phyloP scores from a whole-genome alignment of 1,284 basidiomycete species.

The Microbotryum intermedium region DNA sequence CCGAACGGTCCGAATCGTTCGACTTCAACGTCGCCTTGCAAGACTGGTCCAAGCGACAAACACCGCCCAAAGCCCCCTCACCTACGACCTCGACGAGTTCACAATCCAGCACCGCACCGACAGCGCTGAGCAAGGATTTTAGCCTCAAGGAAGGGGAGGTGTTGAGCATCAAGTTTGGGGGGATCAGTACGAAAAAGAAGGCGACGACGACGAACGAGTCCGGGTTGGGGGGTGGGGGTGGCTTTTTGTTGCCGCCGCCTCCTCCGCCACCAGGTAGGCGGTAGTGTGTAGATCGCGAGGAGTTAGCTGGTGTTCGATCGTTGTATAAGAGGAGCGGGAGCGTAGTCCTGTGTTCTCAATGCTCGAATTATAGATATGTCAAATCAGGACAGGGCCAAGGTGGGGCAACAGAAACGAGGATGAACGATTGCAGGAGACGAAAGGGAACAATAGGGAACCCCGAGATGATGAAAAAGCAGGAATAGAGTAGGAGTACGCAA shows the following conservation, averaged over 20 bases:
- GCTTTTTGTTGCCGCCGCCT: conserved; percentile 28
- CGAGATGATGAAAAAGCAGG: no score
- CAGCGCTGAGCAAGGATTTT: conserved; percentile 71
- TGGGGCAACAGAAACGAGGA: no score
- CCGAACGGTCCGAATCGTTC: conserved; percentile 82
- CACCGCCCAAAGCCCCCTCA: conserved; percentile 36
- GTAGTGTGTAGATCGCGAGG: no score
- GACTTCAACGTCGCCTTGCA: conserved; percentile 95
- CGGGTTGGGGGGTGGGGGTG: conserved; percentile 6
- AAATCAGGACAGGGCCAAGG: no score
- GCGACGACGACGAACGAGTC: not conserved
- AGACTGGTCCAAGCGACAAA: conserved; percentile 40
- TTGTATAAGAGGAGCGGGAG: no score
- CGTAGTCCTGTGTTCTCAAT: no score
- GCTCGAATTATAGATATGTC: no score
- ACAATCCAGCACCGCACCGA: conserved; percentile 46
- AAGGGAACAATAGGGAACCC: no score
- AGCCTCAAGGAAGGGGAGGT: conserved; percentile 94
- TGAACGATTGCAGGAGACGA: no score
- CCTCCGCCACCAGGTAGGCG: conserved; percentile 24
- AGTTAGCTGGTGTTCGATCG: no score
- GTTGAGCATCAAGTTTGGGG: conserved; percentile 83
- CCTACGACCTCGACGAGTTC: conserved; percentile 41
- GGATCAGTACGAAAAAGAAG: conserved; percentile 45
- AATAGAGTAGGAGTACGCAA: no score